Evolutionary conservation across 768 basidiomycete genomes (phyloP), one percentile per base, ranked within the genome.

Genomic region (Boletellus sp.): DNA sequence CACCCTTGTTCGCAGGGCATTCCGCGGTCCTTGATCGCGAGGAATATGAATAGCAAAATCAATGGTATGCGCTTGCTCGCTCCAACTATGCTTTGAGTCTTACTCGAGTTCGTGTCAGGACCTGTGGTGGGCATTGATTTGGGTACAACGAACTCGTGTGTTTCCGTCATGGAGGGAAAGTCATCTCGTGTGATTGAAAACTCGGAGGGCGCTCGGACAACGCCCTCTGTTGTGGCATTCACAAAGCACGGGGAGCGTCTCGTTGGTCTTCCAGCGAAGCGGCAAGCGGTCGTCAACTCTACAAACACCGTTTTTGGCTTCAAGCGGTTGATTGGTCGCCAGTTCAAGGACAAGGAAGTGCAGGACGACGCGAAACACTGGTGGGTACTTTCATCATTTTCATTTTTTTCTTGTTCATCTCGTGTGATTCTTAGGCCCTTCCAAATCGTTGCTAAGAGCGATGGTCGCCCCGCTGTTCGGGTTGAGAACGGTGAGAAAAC

Each of bases 151-250:
- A 90, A 91, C 71, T 93, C 90, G 42, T 93, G 90, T 69, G 91
- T 94, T 50, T 84, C 88, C 42, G 80, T 96, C 54, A 96, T 95
- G 91, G 94, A 97, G 75, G 94, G 92, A 59, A 85, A 95, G 75
- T 87, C 85, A 32, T 82, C 94, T 43, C 87, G 90, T 58, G 95
- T 98, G 56, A 87, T 99, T 59, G 96, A 97, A 74, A 98, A 98
- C 76, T 76, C 94, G 6, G 95, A 98, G 76, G 95, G 96, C 76
- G 90, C 89, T 50, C 85, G 96, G 59, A 98, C 96, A 55, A 99
- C 96, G 15, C 96, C 96, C 3, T 99, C 96, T 34, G 93, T 97
- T 48, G 92, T 98, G 58, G 95, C 95, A 34, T 99, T 99, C 79
- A 93, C 96, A 48, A 96, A 97, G 71, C 94, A 97, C 61, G 93